A percentile compares a stretch with the other conserved stretches of the same genome.
These are phyloP conservation scores for Telfairia occidentalis DNA, from an alignment of 331 rosid genomes.

Conservation along the genomic window DNA sequence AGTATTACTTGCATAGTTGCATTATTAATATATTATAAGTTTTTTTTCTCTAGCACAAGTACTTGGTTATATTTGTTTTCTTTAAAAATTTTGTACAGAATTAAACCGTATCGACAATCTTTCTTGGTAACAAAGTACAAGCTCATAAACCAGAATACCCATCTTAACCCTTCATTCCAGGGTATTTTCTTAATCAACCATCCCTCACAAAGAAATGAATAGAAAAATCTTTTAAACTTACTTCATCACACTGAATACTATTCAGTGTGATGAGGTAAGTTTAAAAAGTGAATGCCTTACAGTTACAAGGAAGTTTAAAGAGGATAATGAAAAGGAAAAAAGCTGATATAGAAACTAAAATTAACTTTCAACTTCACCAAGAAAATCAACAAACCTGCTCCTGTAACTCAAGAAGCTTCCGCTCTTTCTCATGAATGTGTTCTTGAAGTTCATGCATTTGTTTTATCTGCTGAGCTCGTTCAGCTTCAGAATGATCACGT, in stretches of 20 bases:
- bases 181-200: not conserved
- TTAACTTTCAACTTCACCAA: not conserved
- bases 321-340: not conserved
- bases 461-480: conserved; percentile 80
- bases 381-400: conserved; percentile 53
- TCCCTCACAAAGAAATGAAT: not conserved
- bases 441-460: conserved; percentile 86
- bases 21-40: not conserved
- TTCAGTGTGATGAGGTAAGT: too few species aligned
- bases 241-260: not conserved
- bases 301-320: not conserved
- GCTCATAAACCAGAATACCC: not conserved
- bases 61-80: not conserved
- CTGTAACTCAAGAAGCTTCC: conserved; percentile 83
- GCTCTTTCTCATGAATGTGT: conserved; percentile 84
- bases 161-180: not conserved
- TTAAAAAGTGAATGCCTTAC: too few species aligned
- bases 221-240: not conserved
- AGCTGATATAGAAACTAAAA: not conserved
- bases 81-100: not conserved
- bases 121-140: not conserved
- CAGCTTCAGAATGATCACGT: conserved; percentile 91
- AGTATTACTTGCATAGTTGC: not conserved
- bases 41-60: not conserved
- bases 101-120: not conserved